Conservation (phyloP, 257 asterid genomes). For the Gentiana straminea region DNA sequence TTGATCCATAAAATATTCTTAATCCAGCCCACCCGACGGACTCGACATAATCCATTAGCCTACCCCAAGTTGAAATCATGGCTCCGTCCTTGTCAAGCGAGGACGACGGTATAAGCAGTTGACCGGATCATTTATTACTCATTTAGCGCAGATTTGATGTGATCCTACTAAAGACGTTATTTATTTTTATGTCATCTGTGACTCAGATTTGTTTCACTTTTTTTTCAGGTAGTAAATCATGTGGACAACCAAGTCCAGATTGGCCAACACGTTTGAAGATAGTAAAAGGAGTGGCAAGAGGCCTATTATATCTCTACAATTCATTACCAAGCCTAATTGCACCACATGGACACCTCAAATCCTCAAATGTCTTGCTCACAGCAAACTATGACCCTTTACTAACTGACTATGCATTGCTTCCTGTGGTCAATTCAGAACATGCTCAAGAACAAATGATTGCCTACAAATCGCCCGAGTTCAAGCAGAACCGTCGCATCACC, state of each 20-base stretch:
- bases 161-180: neutral
- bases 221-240: slow-evolving; percentile 41
- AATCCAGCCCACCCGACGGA: too few relatives aligned
- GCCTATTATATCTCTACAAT: slow-evolving; percentile 54
- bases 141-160: too few relatives aligned
- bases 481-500: slow-evolving; percentile 41
- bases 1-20: too few relatives aligned
- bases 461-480: slow-evolving; percentile 74
- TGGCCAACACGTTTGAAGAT: slow-evolving; percentile 73
- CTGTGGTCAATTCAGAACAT: slow-evolving; percentile 64
- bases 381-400: slow-evolving; percentile 40
- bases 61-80: too few relatives aligned
- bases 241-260: slow-evolving; percentile 33
- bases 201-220: neutral
- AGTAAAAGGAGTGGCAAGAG: slow-evolving; percentile 62
- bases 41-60: too few relatives aligned
- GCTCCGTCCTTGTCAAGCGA: too few relatives aligned
- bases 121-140: too few relatives aligned
- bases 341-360: slow-evolving; percentile 87
- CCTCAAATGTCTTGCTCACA: slow-evolving; percentile 78
- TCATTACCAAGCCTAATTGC: slow-evolving; percentile 77
- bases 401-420: slow-evolving; percentile 68
- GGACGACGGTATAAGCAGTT: too few relatives aligned
- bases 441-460: slow-evolving; percentile 74
- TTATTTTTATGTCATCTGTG: neutral